Evolutionary conservation across 257 asterid species (phyloP).

Genomic region (Solanum chaucha): DNA sequence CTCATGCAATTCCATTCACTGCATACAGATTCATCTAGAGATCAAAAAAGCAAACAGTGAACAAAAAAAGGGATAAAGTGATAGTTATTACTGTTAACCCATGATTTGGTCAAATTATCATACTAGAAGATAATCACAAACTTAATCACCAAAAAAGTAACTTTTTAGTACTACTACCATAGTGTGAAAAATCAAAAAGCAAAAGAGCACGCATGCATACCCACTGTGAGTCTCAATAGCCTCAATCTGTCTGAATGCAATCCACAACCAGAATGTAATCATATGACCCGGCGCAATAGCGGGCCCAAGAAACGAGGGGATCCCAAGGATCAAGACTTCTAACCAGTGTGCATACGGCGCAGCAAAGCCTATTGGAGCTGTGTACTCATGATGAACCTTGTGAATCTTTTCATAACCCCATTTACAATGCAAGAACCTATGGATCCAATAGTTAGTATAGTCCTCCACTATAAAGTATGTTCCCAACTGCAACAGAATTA

Average conservation of each 20-base stretch:
- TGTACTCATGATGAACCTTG: constrained; percentile 93
- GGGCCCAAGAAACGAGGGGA: constrained; percentile 91
- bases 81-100: constrained; percentile 22
- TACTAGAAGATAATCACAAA: constrained; percentile 19
- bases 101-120: constrained; percentile 66
- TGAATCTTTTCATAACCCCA: constrained; percentile 99
- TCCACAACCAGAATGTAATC: constrained; percentile 95
- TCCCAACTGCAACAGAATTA: constrained; percentile 54
- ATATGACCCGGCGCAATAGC: constrained; percentile 90
- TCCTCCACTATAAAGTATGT: constrained; percentile 86
- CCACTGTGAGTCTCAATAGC: constrained; percentile 99
- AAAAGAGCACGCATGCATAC: constrained; percentile 64
- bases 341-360: constrained; percentile 99
- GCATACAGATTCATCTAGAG: constrained; percentile 26
- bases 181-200: background rate
- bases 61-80: constrained; percentile 11
- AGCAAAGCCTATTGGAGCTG: constrained; percentile 90
- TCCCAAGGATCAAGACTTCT: constrained; percentile 93
- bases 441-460: constrained; percentile 91
- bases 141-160: constrained; percentile 17
- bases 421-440: constrained; percentile 74
- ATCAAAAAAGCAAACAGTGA: constrained; percentile 43
- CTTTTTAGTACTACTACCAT: background rate
- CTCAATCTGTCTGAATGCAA: constrained; percentile 88
- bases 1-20: constrained; percentile 36